These are phyloP conservation scores for Schoenoplectus tabernaemontani DNA, from an alignment of 202 grass and related monocot species.

Conservation along the genomic window DNA sequence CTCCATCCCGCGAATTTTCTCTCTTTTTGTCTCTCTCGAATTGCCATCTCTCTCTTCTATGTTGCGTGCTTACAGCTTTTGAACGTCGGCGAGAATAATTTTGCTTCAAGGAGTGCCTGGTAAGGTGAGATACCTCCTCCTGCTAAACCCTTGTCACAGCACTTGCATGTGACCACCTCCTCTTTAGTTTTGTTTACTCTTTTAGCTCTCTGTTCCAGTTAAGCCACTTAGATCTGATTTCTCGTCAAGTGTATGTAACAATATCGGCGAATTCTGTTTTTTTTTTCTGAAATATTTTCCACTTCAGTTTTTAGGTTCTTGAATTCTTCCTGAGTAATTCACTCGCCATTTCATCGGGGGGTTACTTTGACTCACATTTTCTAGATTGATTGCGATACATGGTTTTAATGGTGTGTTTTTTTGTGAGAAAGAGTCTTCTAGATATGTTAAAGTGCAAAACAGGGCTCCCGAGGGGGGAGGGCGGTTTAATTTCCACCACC, in stretches of 20 bases:
- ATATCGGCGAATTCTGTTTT: neutral
- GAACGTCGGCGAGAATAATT: neutral
- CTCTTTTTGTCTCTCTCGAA: neutral
- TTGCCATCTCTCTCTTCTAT: neutral
- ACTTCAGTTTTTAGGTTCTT: neutral
- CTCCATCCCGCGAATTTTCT: slow-evolving; percentile 6
- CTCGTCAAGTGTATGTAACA: neutral
- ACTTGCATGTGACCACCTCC: neutral
- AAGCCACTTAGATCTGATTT: slow-evolving; percentile 19
- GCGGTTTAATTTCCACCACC: too few species aligned
- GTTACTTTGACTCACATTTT: slow-evolving; percentile 1
- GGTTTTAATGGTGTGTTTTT: too few species aligned
- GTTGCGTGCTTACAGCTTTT: neutral
- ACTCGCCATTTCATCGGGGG: neutral
- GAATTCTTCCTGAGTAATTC: neutral
- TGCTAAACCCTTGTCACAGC: slow-evolving; percentile 21
- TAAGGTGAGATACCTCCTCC: slow-evolving; percentile 6
- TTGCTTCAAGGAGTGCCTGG: neutral
- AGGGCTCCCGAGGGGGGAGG: too few species aligned
- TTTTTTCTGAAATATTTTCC: neutral
- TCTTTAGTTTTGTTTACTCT: neutral
- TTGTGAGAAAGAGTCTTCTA: too few species aligned
- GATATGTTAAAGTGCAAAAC: too few species aligned
- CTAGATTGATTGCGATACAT: neutral
- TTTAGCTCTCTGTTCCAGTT: neutral